Percentiles rank a stretch among this genome's conserved stretches.
These are phyloP conservation scores for Biscogniauxia sp. DNA, from an alignment of 2,329 filamentous ascomycete genomes.

Conservation along the genomic window DNA sequence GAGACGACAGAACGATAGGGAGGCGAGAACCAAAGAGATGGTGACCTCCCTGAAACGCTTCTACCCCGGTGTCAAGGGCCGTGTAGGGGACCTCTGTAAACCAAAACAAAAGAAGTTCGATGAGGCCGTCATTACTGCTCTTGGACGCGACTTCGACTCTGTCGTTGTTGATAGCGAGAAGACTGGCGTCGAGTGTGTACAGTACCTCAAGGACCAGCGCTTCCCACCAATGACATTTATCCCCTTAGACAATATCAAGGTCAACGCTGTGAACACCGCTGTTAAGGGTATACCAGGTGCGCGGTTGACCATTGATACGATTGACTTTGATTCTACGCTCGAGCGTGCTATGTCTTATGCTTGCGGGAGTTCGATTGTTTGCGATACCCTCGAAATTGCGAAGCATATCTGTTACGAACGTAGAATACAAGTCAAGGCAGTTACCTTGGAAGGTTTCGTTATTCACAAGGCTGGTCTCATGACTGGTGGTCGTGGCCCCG, in stretches of 20 bases:
- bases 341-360: constrained; percentile 94
- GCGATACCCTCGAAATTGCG: constrained; percentile 81
- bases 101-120: constrained; percentile 97
- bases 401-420: constrained; percentile 86
- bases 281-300: constrained; percentile 85
- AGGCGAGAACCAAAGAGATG: constrained; percentile 75
- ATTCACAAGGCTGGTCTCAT: constrained; percentile 96
- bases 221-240: constrained; percentile 90
- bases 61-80: constrained; percentile 86
- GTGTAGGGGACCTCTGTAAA: constrained; percentile 87
- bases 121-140: constrained; percentile 85
- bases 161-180: constrained; percentile 95
- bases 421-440: constrained; percentile 85
- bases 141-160: constrained; percentile 90
- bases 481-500: constrained; percentile 85
- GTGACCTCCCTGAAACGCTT: constrained; percentile 84
- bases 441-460: constrained; percentile 91
- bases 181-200: constrained; percentile 88
- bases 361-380: constrained; percentile 92
- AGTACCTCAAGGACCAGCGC: constrained; percentile 88
- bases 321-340: constrained; percentile 85
- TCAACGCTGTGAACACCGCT: constrained; percentile 84
- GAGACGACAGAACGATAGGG: constrained; percentile 79
- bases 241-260: constrained; percentile 94
- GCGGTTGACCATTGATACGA: constrained; percentile 89